These are phyloP conservation scores for Mycena metata DNA, from an alignment of 768 basidiomycete genomes.

Conservation along the genomic window DNA sequence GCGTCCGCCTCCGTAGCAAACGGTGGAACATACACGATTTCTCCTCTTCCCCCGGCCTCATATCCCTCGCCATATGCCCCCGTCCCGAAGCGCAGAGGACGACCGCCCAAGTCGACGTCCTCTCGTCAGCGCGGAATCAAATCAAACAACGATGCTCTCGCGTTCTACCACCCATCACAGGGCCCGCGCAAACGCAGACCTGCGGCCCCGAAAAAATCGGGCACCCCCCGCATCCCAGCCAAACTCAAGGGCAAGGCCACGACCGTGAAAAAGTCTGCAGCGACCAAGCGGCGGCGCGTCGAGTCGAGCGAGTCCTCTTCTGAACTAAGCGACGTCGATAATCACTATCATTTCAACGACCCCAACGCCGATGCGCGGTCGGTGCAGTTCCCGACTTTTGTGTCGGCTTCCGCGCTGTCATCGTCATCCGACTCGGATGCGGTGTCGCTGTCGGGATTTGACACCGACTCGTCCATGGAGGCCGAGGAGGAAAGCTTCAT, in stretches of 20 bases:
- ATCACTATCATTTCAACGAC: conserved; percentile 46
- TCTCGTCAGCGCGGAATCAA: conserved; percentile 48
- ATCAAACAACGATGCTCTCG: conserved; percentile 36
- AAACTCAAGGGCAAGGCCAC: conserved; percentile 48
- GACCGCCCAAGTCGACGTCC: conserved; percentile 65
- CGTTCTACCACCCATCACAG: conserved; percentile 34
- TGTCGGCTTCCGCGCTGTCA: conserved; percentile 72
- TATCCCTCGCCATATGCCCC: conserved; percentile 35
- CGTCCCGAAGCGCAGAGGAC: conserved; percentile 64
- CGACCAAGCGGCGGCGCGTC: conserved; percentile 53
- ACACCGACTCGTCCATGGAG: conserved; percentile 69
- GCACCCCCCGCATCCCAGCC: conserved; percentile 33
- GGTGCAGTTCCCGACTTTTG: conserved; percentile 73
- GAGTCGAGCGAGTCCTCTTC: conserved; percentile 50
- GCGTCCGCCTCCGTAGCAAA: conserved; percentile 56
- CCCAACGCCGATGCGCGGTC: conserved; percentile 52
- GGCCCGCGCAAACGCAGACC: conserved; percentile 40
- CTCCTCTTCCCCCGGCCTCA: conserved; percentile 38
- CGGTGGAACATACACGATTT: conserved; percentile 46
- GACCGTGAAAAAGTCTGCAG: conserved; percentile 46
- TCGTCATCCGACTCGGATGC: conserved; percentile 61
- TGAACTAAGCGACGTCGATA: conserved; percentile 55
- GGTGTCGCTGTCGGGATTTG: conserved; percentile 56
- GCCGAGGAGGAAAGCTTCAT: conserved; percentile 76
- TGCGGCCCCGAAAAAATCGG: conserved; percentile 36